phyloP scores from a whole-genome alignment of 768 basidiomycete species.

The Phlebiopsis flavidoalba region DNA sequence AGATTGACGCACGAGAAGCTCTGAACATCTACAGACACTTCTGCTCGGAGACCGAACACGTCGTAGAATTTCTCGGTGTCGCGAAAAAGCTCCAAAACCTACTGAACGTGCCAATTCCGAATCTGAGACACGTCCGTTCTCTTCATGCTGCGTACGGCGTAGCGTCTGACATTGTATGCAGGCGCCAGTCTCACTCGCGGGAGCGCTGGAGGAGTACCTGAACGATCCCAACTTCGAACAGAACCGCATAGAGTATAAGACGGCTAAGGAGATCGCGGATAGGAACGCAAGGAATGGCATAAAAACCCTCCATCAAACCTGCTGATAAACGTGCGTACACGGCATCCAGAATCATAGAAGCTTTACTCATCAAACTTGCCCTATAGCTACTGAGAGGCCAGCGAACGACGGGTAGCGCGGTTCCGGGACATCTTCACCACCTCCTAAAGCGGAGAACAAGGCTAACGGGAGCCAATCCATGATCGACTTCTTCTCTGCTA shows the following conservation, averaged over 20 bases:
- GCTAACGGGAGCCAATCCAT: slow-evolving; percentile 42
- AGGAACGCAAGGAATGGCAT: slow-evolving; percentile 24
- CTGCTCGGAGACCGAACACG: slow-evolving; percentile 87
- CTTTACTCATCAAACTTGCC: background rate
- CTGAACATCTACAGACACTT: slow-evolving; percentile 89
- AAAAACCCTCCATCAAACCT: slow-evolving; percentile 18
- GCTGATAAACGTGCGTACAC: slow-evolving; percentile 26
- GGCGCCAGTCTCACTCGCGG: slow-evolving; percentile 94
- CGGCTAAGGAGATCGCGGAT: slow-evolving; percentile 68
- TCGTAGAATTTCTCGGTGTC: slow-evolving; percentile 88
- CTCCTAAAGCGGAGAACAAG: slow-evolving; percentile 20
- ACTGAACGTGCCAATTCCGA: slow-evolving; percentile 90
- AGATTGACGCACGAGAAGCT: slow-evolving; percentile 82
- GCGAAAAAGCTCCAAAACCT: slow-evolving; percentile 92
- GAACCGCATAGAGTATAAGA: slow-evolving; percentile 88
- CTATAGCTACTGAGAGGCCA: background rate
- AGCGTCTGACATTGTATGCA: slow-evolving; percentile 22
- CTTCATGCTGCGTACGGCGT: background rate
- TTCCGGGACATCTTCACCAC: slow-evolving; percentile 22
- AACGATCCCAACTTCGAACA: slow-evolving; percentile 96
- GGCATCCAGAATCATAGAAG: background rate
- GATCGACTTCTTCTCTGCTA: slow-evolving; percentile 84
- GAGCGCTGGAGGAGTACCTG: slow-evolving; percentile 91
- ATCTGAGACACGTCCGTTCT: slow-evolving; percentile 75
- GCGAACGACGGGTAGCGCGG: slow-evolving; percentile 19